Evolutionary conservation across 345 rosid genomes (phyloP), one percentile per base, ranked within the genome.

Genomic region (Kernera saxatilis): DNA sequence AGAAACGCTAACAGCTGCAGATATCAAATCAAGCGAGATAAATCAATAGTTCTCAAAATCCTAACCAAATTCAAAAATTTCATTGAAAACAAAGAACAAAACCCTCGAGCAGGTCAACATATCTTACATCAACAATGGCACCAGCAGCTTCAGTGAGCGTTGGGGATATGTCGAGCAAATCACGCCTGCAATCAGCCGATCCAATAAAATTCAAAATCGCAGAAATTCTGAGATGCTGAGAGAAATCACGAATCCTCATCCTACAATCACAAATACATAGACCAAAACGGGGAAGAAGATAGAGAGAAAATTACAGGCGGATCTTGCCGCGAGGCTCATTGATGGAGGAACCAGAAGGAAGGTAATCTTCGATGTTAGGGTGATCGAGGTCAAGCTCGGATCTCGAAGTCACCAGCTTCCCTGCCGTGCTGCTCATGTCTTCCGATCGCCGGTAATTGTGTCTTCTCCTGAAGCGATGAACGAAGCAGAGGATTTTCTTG

Each of bases 71-170:
- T 53, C 60, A 54, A 19, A 7, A 7, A 3, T 41, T 41, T 41
- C 4, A n/a, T n/a, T 33, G 37, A 11, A 33, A 33, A 33, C 37
- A 33, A 33, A 8, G 37, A 8, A 33, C 2, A 33, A 33, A 33
- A 7, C 8, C 37, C 9, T 33, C 2, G 2, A 11, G 37, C 37
- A 33, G 49, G 22, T 17, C 5, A 46, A 51, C 11, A 21, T 0
- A 69, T 58, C 87, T 81, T 69, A 88, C 98, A 81, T 92, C 98
- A 54, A 90, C 84, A 72, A 88, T 92, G 67, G 98, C 98, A 54
- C 96, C 98, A 46, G 93, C 96, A 73, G 96, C 96, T 81, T 92
- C 98, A 5, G 96, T 85, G 7, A 92, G 84, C 15, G 91, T 80
- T 1, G 96, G 96, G 19, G 96, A 84, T 53, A 90, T 81, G 37